These are phyloP conservation scores for Syzygium syzygioides DNA, from an alignment of 441 rosid genomes.

Conservation along the genomic window DNA sequence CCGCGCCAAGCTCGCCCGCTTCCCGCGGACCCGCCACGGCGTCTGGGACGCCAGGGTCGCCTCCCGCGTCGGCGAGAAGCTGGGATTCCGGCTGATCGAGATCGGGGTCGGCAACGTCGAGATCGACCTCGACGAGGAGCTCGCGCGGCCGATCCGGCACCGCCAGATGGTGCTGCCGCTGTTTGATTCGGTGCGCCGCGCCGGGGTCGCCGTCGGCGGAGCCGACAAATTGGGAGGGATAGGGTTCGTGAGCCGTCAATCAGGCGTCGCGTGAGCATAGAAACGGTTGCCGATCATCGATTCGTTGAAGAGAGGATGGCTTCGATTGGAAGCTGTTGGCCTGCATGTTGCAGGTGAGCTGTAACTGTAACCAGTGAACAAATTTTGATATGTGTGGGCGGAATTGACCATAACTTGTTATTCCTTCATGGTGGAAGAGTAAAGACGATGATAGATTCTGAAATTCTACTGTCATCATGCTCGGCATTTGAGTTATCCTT, in stretches of 20 bases:
- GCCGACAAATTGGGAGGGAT: conserved; percentile 38
- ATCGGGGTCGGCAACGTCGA: conserved; percentile 45
- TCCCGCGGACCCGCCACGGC: conserved; percentile 36
- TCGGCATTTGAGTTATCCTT: not conserved
- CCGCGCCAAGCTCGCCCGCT: conserved; percentile 51
- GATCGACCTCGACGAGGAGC: conserved; percentile 60
- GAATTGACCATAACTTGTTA: not conserved
- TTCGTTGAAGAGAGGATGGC: not conserved
- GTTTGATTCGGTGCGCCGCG: conserved; percentile 68
- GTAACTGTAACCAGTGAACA: not conserved
- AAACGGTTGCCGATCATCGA: not conserved
- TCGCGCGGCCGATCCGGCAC: conserved; percentile 56
- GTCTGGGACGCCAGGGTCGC: conserved; percentile 65
- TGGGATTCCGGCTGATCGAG: conserved; percentile 54
- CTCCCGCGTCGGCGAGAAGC: conserved; percentile 73
- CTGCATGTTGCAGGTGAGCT: not conserved
- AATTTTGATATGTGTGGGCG: not conserved
- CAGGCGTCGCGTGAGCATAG: not conserved
- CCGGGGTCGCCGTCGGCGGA: conserved; percentile 55
- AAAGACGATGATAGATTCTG: not conserved
- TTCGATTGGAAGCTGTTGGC: not conserved
- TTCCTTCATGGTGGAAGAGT: not conserved
- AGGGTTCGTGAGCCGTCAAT: not conserved
- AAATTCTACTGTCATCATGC: not conserved
- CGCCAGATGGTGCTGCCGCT: conserved; percentile 55